Percentiles rank a stretch among this genome's conserved stretches.
Conservation (phyloP, 1,284 basidiomycete species). For the Microbotryum lychnidis-dioicae region DNA sequence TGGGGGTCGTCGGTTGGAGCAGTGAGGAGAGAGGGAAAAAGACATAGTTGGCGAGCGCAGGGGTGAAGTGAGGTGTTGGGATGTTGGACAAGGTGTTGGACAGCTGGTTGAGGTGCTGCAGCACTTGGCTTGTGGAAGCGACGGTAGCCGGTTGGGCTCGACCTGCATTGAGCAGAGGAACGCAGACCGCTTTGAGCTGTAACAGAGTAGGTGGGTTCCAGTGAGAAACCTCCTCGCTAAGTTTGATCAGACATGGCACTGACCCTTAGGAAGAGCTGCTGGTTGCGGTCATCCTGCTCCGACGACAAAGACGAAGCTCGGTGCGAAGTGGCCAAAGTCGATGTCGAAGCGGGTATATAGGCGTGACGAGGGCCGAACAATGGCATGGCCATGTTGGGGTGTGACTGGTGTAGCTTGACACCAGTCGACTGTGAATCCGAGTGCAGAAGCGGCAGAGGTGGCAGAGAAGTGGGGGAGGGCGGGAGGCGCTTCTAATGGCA, state of each 20-base stretch:
- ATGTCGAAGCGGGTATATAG: not conserved
- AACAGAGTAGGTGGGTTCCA: too few species aligned
- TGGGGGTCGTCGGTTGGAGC: slow-evolving; percentile 58
- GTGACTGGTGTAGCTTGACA: too few species aligned
- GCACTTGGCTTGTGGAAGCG: slow-evolving; percentile 44
- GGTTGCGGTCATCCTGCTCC: not conserved
- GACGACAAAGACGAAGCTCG: not conserved
- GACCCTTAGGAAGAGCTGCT: not conserved
- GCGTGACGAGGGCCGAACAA: too few species aligned
- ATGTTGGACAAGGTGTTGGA: slow-evolving; percentile 46
- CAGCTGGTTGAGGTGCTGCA: slow-evolving; percentile 52
- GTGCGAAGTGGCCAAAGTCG: not conserved
- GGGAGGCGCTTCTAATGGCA: not conserved
- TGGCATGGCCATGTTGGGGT: too few species aligned
- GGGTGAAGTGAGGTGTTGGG: slow-evolving; percentile 45
- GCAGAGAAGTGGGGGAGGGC: not conserved
- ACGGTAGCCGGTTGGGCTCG: slow-evolving; percentile 49
- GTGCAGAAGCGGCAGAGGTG: not conserved
- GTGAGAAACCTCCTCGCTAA: too few species aligned
- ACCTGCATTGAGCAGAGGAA: slow-evolving; percentile 63
- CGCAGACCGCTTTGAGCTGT: slow-evolving; percentile 68
- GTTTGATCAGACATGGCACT: not conserved
- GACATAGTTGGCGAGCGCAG: slow-evolving; percentile 67
- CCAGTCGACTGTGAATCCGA: too few species aligned
- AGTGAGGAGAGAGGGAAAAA: slow-evolving; percentile 79